Base-by-base conservation (phyloP, 108 stramenopile species). In the Cyclotella cryptica region DNA sequence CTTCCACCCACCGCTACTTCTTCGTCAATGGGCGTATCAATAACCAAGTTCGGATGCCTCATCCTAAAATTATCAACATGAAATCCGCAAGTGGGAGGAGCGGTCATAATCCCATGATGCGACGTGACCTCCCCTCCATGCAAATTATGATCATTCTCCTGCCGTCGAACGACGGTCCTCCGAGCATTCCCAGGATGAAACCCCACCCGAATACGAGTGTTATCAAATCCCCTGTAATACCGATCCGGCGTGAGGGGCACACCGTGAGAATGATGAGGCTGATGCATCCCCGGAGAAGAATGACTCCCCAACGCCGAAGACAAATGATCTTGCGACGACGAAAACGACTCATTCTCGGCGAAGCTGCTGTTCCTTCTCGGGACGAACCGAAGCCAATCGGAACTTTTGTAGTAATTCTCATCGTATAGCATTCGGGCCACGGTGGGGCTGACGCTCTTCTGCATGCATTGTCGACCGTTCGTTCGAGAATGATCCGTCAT, bases 221-320 rank as follows among this genome's bases (percentile, higher is more conserved):
- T 81, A 39, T 81, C 80, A 27, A 75, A 81, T 43, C 67, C 72
- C 59, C 80, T 53, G 29, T 75, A 71, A 55, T 58, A 80, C 0
- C 35, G 54, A 62, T 74, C 74, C 0, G 80, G 74, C 21, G 60
- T 47, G 15, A 27, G 9, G 10, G 15, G 29, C 18, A 29, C n/a
- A 19, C 46, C 7, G 6, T 45, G 22, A 2, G 66, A 41, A 17
- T 46, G 21, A 17, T 24, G 18, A 42, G 66, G 24, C 5, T 46
- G 21, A 17, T 24, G 18, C 24, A 39, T 19, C 17, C 42, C 30
- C 2, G 59, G 45, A 61, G 69, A 44, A 19, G 41, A 52, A 26
- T 18, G 15, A 47, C 28, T 46, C 27, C 44, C 57, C 21, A 24
- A n/a, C 26, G 35, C 17, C 18, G 59, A 46, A 3, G 45, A 27